Percentiles rank a stretch among this genome's conserved stretches.
These are phyloP conservation scores for Conidiobolus coronatus DNA, from an alignment of 371 early-diverging fungal species.

Conservation along the genomic window DNA sequence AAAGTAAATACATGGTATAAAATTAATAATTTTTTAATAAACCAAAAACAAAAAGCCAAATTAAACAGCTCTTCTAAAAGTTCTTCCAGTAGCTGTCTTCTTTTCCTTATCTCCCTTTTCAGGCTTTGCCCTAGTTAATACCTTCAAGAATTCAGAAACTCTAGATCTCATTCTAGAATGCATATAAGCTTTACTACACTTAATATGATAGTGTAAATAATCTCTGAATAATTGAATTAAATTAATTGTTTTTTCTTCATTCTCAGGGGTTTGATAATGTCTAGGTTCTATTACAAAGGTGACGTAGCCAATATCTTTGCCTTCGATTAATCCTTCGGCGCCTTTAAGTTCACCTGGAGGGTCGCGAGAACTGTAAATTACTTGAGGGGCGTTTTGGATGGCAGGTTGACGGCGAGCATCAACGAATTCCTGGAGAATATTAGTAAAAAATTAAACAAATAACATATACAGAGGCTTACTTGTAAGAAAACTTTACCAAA, in stretches of 20 bases:
- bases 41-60: too few species aligned
- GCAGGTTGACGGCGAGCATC: constrained; percentile 81
- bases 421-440: constrained; percentile 66
- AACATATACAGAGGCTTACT: constrained; percentile 14
- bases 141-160: constrained; percentile 88
- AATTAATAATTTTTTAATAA: too few species aligned
- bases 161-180: constrained; percentile 93
- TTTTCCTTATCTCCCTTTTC: constrained; percentile 56
- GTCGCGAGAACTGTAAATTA: constrained; percentile 74
- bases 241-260: constrained; percentile 69
- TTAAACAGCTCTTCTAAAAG: too few species aligned
- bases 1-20: too few species aligned
- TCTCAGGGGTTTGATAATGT: constrained; percentile 47
- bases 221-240: constrained; percentile 90
- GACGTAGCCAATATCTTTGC: constrained; percentile 55
- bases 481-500: constrained; percentile 93
- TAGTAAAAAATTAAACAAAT: neutral
- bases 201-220: constrained; percentile 96
- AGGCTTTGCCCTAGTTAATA: constrained; percentile 91
- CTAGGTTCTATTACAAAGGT: constrained; percentile 92
- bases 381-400: constrained; percentile 88
- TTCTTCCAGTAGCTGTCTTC: constrained; percentile 39
- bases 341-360: constrained; percentile 82
- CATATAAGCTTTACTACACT: constrained; percentile 96
- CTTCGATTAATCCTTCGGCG: constrained; percentile 37